phyloP scores from a whole-genome alignment of 2,329 filamentous ascomycete species.

The Trichoderma koningii region DNA sequence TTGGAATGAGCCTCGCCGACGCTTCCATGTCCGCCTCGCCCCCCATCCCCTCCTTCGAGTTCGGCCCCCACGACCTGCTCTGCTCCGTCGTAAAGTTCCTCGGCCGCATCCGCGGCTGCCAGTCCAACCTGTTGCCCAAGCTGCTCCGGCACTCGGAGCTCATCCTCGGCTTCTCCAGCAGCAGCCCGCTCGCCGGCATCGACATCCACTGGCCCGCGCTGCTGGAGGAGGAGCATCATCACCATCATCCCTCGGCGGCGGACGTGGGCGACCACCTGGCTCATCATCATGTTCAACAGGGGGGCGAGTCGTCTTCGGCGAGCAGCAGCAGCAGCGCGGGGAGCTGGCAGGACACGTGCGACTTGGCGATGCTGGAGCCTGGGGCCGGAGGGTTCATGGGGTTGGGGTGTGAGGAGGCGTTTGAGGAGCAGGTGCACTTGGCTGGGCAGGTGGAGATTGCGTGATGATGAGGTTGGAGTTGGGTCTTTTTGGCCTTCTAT shows the following conservation, averaged over 20 bases:
- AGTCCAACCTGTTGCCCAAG: slow-evolving; percentile 36
- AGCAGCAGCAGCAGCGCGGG: slow-evolving; percentile 10
- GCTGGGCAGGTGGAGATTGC: slow-evolving; percentile 22
- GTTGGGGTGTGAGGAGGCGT: slow-evolving; percentile 16
- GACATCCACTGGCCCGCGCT: slow-evolving; percentile 23
- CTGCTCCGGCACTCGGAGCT: slow-evolving; percentile 31
- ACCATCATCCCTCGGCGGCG: background rate
- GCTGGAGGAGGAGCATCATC: slow-evolving; percentile 10
- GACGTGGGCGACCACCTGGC: slow-evolving; percentile 7
- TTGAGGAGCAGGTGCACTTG: slow-evolving; percentile 25
- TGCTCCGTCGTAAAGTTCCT: slow-evolving; percentile 35
- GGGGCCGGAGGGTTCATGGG: slow-evolving; percentile 14
- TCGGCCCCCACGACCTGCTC: slow-evolving; percentile 37
- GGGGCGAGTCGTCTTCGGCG: slow-evolving; percentile 12
- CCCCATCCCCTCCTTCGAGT: slow-evolving; percentile 31
- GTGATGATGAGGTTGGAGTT: background rate
- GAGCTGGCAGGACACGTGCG: slow-evolving; percentile 23
- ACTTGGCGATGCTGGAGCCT: slow-evolving; percentile 22
- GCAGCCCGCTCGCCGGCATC: background rate
- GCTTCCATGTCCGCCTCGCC: slow-evolving; percentile 31
- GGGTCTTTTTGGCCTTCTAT: no score
- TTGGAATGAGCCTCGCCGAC: slow-evolving; percentile 38
- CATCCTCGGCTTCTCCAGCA: slow-evolving; percentile 22
- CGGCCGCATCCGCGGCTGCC: slow-evolving; percentile 33
- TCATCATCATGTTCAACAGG: background rate